Evolutionary conservation across 2,329 filamentous ascomycete species (phyloP).

Genomic region (Xylariomycetidae sp.): DNA sequence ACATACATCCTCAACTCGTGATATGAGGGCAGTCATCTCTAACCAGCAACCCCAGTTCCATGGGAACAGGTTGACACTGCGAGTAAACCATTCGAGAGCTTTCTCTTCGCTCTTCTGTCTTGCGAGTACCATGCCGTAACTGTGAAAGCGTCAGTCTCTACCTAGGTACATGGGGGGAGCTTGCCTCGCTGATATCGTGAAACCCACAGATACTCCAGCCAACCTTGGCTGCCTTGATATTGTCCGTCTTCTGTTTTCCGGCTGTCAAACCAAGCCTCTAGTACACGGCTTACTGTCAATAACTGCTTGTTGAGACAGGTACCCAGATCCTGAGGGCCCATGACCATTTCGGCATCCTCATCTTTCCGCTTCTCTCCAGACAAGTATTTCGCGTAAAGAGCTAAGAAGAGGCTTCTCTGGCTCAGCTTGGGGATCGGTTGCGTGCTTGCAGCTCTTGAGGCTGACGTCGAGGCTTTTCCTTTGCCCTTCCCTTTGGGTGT

Average conservation of each 20-base stretch:
- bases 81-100: conserved; percentile 81
- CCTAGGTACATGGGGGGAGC: background rate
- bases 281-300: conserved; percentile 64
- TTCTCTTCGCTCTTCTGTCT: conserved; percentile 86
- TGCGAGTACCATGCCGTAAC: conserved; percentile 82
- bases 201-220: conserved; percentile 77
- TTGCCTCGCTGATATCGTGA: background rate
- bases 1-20: conserved; percentile 74
- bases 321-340: conserved; percentile 87
- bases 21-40: conserved; percentile 78
- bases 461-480: conserved; percentile 47
- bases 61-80: conserved; percentile 81
- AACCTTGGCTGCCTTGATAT: conserved; percentile 70
- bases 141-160: conserved; percentile 22
- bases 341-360: conserved; percentile 95
- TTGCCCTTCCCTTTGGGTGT: conserved; percentile 51
- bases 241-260: conserved; percentile 55
- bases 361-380: conserved; percentile 94
- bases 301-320: conserved; percentile 83
- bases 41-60: conserved; percentile 99
- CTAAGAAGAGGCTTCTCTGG: conserved; percentile 88
- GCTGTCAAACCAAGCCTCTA: conserved; percentile 77
- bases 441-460: conserved; percentile 14
- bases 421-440: conserved; percentile 57
- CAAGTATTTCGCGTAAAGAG: conserved; percentile 87